A percentile compares a stretch with the other conserved stretches of the same genome.
These are phyloP conservation scores for Globisporangium uncinulatum DNA, from an alignment of 352 stramenopile species.

Conservation along the genomic window DNA sequence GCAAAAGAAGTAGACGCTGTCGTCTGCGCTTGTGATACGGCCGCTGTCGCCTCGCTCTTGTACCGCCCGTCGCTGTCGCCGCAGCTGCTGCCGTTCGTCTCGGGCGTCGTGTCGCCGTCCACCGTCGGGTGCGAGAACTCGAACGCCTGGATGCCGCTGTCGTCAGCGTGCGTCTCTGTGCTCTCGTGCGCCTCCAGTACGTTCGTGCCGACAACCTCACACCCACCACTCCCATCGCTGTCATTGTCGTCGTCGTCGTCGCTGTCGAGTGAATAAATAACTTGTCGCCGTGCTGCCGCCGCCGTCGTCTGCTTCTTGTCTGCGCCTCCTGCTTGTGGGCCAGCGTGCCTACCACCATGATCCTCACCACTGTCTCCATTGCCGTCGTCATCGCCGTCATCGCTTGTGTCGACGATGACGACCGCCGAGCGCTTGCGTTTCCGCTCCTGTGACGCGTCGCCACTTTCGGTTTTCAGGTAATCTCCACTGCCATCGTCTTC, in stretches of 20 bases:
- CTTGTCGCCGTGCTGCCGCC: slow-evolving; percentile 4
- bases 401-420: slow-evolving; percentile 2
- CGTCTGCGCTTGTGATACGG: too few species aligned
- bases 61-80: slow-evolving; percentile 5
- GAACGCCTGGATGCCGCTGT: not conserved
- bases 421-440: slow-evolving; percentile 4
- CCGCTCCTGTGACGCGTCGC: not conserved
- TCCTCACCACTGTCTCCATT: slow-evolving; percentile 11
- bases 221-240: not conserved
- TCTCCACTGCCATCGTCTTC: slow-evolving; percentile 14
- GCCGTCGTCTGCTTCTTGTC: not conserved
- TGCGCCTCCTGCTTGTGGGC: not conserved
- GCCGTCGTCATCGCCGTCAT: not conserved
- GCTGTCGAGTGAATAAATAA: slow-evolving; percentile 32
- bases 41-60: slow-evolving; percentile 7
- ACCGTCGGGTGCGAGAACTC: not conserved
- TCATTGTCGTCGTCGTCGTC: slow-evolving; percentile 18
- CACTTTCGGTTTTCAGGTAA: not conserved
- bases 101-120: slow-evolving; percentile 11
- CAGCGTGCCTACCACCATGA: not conserved
- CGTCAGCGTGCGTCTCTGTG: not conserved
- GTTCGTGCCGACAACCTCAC: slow-evolving; percentile 3
- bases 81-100: slow-evolving; percentile 8
- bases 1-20: too few species aligned
- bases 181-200: not conserved